A percentile compares a stretch with the other conserved stretches of the same genome.
Conservation (phyloP, 164 flowering plant species). For the Dillenia suffruticosa region DNA sequence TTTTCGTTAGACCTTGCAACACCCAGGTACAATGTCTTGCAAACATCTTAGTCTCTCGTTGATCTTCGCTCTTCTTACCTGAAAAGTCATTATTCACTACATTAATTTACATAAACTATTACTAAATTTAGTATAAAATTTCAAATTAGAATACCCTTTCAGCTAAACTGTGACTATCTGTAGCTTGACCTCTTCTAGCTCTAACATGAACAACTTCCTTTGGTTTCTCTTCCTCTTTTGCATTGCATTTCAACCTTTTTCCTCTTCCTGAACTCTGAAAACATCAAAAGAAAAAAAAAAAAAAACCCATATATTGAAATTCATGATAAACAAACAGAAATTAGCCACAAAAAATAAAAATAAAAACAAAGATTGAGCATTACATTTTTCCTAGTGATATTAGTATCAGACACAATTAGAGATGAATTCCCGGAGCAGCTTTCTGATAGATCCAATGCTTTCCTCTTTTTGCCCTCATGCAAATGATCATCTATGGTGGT, state of each 20-base stretch:
- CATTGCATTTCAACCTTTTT: conserved; percentile 29
- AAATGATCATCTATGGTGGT: conserved; percentile 4
- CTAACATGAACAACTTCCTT: conserved; percentile 64
- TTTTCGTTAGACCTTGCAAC: conserved; percentile 47
- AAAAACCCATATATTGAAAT: no score
- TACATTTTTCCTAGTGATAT: conserved; percentile 23
- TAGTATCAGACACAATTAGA: conserved; percentile 11
- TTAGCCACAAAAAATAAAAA: not conserved
- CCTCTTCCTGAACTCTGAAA: conserved; percentile 30
- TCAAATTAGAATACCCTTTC: conserved; percentile 45
- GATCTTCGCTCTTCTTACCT: conserved; percentile 70
- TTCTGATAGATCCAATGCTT: conserved; percentile 19
- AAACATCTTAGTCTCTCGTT: conserved; percentile 59
- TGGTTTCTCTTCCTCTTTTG: conserved; percentile 27
- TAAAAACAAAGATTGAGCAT: not conserved
- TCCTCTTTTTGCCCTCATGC: conserved; percentile 23
- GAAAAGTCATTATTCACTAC: conserved; percentile 5
- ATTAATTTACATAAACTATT: not conserved
- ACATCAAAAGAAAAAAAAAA: not conserved
- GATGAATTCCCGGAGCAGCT: conserved; percentile 33
- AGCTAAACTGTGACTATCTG: conserved; percentile 76
- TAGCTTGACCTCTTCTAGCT: conserved; percentile 77
- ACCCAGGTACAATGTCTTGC: conserved; percentile 72
- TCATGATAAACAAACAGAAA: no score
- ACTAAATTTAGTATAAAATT: not conserved